Evolutionary conservation across 345 rosid genomes (phyloP).

Genomic region (Stellera chamaejasme): DNA sequence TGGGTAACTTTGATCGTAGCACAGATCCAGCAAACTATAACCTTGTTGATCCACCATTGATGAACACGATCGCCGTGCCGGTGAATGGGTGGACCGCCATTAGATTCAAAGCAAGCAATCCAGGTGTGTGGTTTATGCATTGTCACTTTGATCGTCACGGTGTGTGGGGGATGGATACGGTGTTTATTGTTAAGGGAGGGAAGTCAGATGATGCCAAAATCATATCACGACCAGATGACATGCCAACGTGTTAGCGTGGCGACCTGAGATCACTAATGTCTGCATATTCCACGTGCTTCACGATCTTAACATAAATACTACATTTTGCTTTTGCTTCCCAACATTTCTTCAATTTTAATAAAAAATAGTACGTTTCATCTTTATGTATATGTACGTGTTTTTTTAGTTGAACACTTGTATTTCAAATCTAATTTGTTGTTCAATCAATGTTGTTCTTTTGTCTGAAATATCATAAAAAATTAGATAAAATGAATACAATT

Average conservation of each 20-base stretch:
- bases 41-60: constrained; percentile 15
- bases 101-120: constrained; percentile 15
- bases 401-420: too few species aligned
- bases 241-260: constrained; percentile 23
- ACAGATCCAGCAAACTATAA: constrained; percentile 11
- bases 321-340: too few species aligned
- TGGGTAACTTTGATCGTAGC: constrained; percentile 12
- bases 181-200: constrained; percentile 28
- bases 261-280: too few species aligned
- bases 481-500: too few species aligned
- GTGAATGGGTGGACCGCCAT: constrained; percentile 16
- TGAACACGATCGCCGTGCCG: constrained; percentile 14
- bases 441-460: too few species aligned
- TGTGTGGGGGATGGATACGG: constrained; percentile 36
- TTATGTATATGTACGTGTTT: too few species aligned
- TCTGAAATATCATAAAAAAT: too few species aligned
- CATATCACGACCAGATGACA: constrained; percentile 18
- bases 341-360: too few species aligned
- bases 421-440: too few species aligned
- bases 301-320: too few species aligned
- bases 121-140: constrained; percentile 26
- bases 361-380: too few species aligned
- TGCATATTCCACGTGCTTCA: too few species aligned
- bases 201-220: background rate
- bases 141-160: constrained; percentile 33